Conservation (phyloP, 2,329 filamentous ascomycete genomes). For the Diaporthe destruens region DNA sequence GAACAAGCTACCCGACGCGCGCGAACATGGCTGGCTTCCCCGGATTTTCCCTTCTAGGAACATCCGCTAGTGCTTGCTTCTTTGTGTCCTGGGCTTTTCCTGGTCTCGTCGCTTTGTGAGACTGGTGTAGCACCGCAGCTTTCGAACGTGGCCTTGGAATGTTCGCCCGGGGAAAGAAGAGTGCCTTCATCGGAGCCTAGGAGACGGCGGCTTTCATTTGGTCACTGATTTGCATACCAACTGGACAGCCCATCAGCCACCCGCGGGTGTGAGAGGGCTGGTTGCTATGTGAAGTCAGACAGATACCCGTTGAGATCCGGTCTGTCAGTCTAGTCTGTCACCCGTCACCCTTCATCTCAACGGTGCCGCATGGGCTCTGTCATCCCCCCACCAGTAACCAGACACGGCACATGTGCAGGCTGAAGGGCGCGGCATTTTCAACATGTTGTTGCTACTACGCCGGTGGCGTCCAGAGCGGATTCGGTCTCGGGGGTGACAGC, state of each 20-base stretch:
- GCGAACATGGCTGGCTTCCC: conserved; percentile 27
- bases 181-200: not conserved
- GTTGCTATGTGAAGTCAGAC: conserved; percentile 1
- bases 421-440: not conserved
- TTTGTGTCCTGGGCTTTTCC: not conserved
- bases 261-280: not conserved
- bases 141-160: conserved; percentile 19
- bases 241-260: conserved; percentile 8
- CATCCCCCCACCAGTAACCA: not conserved
- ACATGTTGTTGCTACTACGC: not conserved
- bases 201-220: not conserved
- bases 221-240: conserved; percentile 26
- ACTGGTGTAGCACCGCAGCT: conserved; percentile 20
- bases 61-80: conserved; percentile 15
- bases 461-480: conserved; percentile 14
- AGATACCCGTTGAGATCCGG: not conserved
- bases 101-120: not conserved
- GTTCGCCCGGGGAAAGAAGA: not conserved
- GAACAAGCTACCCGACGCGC: not conserved
- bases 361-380: conserved; percentile 1
- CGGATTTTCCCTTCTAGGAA: conserved; percentile 16
- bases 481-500: conserved; percentile 28
- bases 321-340: too few relatives aligned
- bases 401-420: not conserved
- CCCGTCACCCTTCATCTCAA: not conserved